Evolutionary conservation across 345 rosid genomes (phyloP), one percentile per base, ranked within the genome.

Genomic region (Reutealis trisperma): DNA sequence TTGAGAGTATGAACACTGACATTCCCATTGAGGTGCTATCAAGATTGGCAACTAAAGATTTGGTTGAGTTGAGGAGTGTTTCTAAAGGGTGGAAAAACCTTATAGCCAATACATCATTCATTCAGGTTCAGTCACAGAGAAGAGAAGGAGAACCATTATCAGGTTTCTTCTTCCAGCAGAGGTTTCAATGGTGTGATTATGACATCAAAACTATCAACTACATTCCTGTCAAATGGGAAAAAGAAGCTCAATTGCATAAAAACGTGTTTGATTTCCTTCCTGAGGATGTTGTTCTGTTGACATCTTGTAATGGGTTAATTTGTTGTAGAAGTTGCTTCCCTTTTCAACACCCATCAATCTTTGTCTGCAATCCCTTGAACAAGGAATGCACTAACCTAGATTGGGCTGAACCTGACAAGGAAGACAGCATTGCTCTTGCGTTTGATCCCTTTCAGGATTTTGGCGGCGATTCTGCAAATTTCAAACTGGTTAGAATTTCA

Each of bases 321-420:
- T 87, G 85, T 21, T 83, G 83, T 25, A 77, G 84, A 34, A 83
- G 76, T n/a, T 79, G 84, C 81, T 67, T 59, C 44, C 85, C 88
- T 13, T 81, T 51, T 77, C 5, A 27, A 10, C 77, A 75, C 24
- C 84, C 85, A 65, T 58, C 74, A 27, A 51, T 87, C 71, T 83
- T 83, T 63, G 75, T 87, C 12, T 85, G 86, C 78, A 87, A 87
- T 75, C 88, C 88, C 16, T 57, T 78, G 71, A 85, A 79, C 79
- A 82, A 74, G 51, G 78, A 83, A 42, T 85, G 84, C 84, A 70
- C 81, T 44, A 75, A 34, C 70, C 66, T 85, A 34, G 69, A 75
- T 19, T 83, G 78, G 83, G n/a, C 61, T 54, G 73, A 80, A 57
- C 84, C 82, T 32, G 67, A 75, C 62, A 79, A 65, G 55, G 74